Base-by-base conservation (phyloP, 2,329 filamentous ascomycete genomes). In the Fusarium poae region DNA sequence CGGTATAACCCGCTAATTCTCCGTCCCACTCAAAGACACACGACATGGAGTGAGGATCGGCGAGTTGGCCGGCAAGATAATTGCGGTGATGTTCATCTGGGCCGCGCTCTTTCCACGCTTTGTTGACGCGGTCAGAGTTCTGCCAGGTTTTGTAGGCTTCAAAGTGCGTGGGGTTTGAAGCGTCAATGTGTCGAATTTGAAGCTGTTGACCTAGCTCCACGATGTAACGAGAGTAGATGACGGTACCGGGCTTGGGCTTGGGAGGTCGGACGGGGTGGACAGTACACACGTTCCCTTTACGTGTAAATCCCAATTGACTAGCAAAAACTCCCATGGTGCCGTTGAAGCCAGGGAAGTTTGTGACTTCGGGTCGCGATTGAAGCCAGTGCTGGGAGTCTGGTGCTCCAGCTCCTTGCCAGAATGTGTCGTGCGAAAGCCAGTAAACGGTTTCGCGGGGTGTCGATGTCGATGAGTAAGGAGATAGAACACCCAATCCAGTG, bases 1-100 rank as follows among this genome's bases (percentile, higher is more conserved):
- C 74, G 37, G 60, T 75, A 59, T 75, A 75, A 3, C 74, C 74
- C 1, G 74, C 74, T 3, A 75, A 50, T 20, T 75, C 56, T 1
- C 71, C 74, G 25, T 75, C 74, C 74, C 74, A 75, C 51, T 70
- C 66, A 35, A 75, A 75, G n/a, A 75, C 40, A 40, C 74, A 75
- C 0, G 74, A 75, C 74, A 75, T 75, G 27, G 60, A 72, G 48
- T 75, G 74, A 4, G 71, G 60, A 18, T 75, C 72, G 1, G 68
- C 68, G 7, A 75, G 58, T 40, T 75, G 74, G 18, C 37, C 53
- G 1, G 74, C 63, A 15, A 75, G 61, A 49, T 75, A 75, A 11
- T 48, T 53, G 10, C 71, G 66, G 57, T 75, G 74, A 37, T 75
- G 73, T 27, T 75, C 72, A 27, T 75, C 74, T 0, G 74, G 64